Evolutionary conservation across 306 rosid species (phyloP).

Genomic region (Malus sylvestris): DNA sequence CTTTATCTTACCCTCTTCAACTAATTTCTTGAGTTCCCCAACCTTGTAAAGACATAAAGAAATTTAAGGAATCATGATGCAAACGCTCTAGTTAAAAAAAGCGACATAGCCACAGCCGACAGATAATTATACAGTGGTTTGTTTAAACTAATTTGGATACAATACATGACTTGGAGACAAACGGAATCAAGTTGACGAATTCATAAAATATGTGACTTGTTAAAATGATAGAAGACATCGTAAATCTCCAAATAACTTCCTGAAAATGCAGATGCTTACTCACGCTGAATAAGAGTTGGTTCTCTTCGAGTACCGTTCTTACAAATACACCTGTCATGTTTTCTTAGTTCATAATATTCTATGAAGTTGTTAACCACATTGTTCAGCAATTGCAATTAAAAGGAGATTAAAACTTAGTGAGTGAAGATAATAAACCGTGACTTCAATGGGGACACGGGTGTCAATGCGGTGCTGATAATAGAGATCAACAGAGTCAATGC

Average conservation of each 20-base stretch:
- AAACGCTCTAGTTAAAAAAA: background rate
- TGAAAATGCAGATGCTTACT: background rate
- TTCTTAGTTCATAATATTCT: background rate
- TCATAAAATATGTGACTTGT: background rate
- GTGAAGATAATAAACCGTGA: conserved; percentile 39
- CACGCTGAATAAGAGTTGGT: background rate
- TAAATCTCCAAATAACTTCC: background rate
- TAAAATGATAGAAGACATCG: background rate
- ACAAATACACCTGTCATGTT: background rate
- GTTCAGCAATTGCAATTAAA: background rate
- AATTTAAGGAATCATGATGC: background rate
- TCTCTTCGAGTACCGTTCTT: background rate
- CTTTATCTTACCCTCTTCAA: conserved; percentile 58
- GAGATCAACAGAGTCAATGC: conserved; percentile 50
- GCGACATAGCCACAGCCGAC: background rate
- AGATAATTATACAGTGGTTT: background rate
- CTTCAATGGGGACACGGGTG: conserved; percentile 58
- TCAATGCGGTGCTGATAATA: conserved; percentile 72
- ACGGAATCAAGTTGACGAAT: too few species aligned
- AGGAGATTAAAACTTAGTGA: background rate
- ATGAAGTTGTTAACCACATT: background rate
- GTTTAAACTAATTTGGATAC: too few species aligned
- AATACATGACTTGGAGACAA: too few species aligned
- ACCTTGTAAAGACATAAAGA: conserved; percentile 23
- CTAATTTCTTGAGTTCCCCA: conserved; percentile 56